phyloP scores from a whole-genome alignment of 345 rosid species.

The Ailanthus altissimus region DNA sequence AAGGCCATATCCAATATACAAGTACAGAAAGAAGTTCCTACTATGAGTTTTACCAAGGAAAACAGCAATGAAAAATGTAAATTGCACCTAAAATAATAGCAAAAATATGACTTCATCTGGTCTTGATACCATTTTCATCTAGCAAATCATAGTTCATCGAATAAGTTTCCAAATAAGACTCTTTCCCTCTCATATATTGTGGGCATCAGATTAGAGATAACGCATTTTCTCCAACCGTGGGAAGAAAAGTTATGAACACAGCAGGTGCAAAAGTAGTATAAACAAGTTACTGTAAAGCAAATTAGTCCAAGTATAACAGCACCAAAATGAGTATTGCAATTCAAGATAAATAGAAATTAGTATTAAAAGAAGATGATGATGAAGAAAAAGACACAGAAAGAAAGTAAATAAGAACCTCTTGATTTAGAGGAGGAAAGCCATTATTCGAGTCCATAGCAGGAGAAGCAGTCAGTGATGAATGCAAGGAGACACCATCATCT shows the following conservation, averaged over 20 bases:
- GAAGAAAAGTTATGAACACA: not conserved
- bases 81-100: not conserved
- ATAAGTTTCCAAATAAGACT: slow-evolving; percentile 6
- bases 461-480: slow-evolving; percentile 61
- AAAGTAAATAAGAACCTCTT: slow-evolving; percentile 42
- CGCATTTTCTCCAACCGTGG: not conserved
- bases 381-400: slow-evolving; percentile 4
- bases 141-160: slow-evolving; percentile 9
- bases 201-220: not conserved
- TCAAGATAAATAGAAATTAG: too few species aligned
- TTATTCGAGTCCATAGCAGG: slow-evolving; percentile 46
- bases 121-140: not conserved
- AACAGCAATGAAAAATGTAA: not conserved
- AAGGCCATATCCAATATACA: slow-evolving; percentile 8
- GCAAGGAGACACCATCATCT: slow-evolving; percentile 82
- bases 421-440: slow-evolving; percentile 45
- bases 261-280: not conserved
- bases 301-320: not conserved
- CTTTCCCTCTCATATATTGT: not conserved
- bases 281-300: slow-evolving; percentile 16
- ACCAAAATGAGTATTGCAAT: slow-evolving; percentile 4
- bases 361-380: too few species aligned
- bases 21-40: slow-evolving; percentile 4
- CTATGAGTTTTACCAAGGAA: not conserved
- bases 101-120: not conserved